These are phyloP conservation scores for Ascomycota sp. DNA, from an alignment of 2,329 filamentous ascomycete species.

Conservation along the genomic window DNA sequence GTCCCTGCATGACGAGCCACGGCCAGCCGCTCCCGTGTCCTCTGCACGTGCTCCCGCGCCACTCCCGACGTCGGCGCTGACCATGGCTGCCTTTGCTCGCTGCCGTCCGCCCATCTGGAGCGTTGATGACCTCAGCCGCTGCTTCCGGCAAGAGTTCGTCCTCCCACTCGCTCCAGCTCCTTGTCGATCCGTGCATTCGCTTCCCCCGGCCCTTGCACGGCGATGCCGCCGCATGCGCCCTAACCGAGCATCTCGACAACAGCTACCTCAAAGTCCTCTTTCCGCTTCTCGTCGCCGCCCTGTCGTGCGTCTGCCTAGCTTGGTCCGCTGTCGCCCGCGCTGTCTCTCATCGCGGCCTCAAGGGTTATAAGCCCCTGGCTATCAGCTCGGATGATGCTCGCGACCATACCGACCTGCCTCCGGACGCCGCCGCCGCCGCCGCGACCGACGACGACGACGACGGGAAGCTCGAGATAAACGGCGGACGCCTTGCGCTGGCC, in stretches of 20 bases:
- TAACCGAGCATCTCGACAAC: too few relatives aligned
- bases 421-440: slow-evolving; percentile 33
- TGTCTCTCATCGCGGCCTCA: slow-evolving; percentile 25
- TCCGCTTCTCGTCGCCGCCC: slow-evolving; percentile 47
- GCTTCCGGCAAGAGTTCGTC: slow-evolving; percentile 48
- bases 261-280: slow-evolving; percentile 45
- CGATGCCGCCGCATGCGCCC: too few relatives aligned
- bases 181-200: neutral
- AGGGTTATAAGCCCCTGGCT: slow-evolving; percentile 36
- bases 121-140: slow-evolving; percentile 41
- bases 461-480: slow-evolving; percentile 28
- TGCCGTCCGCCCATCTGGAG: slow-evolving; percentile 40
- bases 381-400: slow-evolving; percentile 17
- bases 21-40: neutral
- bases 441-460: slow-evolving; percentile 35
- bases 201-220: neutral
- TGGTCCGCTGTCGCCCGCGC: slow-evolving; percentile 34
- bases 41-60: neutral
- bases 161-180: slow-evolving; percentile 1
- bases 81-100: slow-evolving; percentile 26
- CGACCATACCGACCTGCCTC: slow-evolving; percentile 31
- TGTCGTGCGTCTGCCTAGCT: slow-evolving; percentile 50
- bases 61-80: slow-evolving; percentile 1
- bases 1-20: neutral
- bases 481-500: slow-evolving; percentile 34